Evolutionary conservation across 2,329 filamentous ascomycete species (phyloP).

Genomic region (Drechslerella stenobrocha): DNA sequence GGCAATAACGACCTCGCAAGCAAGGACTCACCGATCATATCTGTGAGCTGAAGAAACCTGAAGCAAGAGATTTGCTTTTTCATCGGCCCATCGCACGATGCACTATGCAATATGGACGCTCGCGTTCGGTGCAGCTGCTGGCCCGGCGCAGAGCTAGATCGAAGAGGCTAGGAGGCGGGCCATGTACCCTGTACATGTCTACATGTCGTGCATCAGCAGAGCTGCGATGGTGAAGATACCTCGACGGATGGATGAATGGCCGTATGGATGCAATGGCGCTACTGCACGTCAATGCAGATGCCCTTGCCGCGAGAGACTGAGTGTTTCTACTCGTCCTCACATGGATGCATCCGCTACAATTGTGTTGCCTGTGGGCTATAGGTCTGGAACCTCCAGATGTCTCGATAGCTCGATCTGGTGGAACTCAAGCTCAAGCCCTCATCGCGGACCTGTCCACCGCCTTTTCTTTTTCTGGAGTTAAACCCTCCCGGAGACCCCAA

Average conservation of each 20-base stretch:
- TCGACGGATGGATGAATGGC: neutral
- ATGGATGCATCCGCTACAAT: no score
- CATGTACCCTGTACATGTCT: constrained; percentile 7
- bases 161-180: no score
- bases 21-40: constrained; percentile 28
- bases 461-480: neutral
- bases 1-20: constrained; percentile 17
- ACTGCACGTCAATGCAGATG: constrained; percentile 24
- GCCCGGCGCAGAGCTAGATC: neutral
- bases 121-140: constrained; percentile 4
- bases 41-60: constrained; percentile 1
- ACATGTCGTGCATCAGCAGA: neutral
- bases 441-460: neutral
- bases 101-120: neutral
- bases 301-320: neutral
- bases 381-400: constrained; percentile 6
- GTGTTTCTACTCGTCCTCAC: constrained; percentile 12
- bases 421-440: no score
- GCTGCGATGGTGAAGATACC: neutral
- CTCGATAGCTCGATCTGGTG: no score
- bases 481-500: neutral
- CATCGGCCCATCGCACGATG: neutral
- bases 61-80: neutral
- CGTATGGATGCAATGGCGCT: constrained; percentile 2
- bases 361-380: constrained; percentile 1